Percentiles rank a stretch among this genome's conserved stretches.
Evolutionary conservation across 2,329 filamentous ascomycete genomes (phyloP).

Genomic region (Rutstroemia sp.): DNA sequence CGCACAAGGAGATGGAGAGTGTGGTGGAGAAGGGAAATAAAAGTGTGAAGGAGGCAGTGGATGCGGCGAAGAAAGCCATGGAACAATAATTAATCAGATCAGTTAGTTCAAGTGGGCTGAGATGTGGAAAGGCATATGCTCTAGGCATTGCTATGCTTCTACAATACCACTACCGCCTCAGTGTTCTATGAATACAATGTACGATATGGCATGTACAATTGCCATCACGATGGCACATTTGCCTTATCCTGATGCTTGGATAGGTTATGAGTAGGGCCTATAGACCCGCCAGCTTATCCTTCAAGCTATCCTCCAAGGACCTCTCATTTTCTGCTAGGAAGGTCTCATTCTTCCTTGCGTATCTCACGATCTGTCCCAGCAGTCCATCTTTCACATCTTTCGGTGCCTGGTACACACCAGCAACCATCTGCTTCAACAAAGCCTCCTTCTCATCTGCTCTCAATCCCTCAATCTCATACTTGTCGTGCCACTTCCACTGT

Average conservation of each 20-base stretch:
- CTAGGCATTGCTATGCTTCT: slow-evolving; percentile 3
- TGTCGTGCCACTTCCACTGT: not conserved
- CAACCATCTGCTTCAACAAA: slow-evolving; percentile 23
- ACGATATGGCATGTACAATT: slow-evolving; percentile 6
- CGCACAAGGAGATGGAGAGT: slow-evolving; percentile 33
- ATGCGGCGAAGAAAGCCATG: slow-evolving; percentile 31
- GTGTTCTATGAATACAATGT: slow-evolving; percentile 6
- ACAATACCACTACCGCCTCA: slow-evolving; percentile 10
- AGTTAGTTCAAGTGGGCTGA: not conserved
- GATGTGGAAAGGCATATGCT: not conserved
- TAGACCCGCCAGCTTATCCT: slow-evolving; percentile 10
- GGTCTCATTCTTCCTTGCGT: slow-evolving; percentile 27
- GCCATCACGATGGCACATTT: not conserved
- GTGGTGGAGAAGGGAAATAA: slow-evolving; percentile 29
- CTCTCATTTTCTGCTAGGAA: slow-evolving; percentile 25
- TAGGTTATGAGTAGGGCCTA: not conserved
- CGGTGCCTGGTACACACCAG: slow-evolving; percentile 25
- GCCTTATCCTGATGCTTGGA: not conserved
- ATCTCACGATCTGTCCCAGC: slow-evolving; percentile 18
- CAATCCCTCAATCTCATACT: slow-evolving; percentile 8
- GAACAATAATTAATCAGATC: slow-evolving; percentile 15
- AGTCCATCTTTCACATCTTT: slow-evolving; percentile 11
- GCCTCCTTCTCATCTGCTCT: slow-evolving; percentile 15
- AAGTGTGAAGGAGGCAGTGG: slow-evolving; percentile 32
- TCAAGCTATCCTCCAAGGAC: slow-evolving; percentile 25